phyloP scores from a whole-genome alignment of 257 asterid genomes.

The Apocynum venetum region DNA sequence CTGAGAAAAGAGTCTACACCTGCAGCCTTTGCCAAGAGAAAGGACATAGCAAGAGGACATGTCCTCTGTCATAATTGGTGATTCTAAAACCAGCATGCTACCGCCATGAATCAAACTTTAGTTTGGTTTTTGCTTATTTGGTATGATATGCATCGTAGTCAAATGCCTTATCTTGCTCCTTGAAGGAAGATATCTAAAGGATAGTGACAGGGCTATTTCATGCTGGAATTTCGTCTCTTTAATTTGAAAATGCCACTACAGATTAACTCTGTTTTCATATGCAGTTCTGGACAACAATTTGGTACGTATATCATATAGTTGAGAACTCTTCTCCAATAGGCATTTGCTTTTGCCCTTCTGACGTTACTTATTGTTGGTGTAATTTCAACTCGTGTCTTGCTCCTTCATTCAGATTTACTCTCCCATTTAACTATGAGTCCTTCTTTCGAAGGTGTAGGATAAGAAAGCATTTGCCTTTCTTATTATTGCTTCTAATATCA shows the following conservation, averaged over 20 bases:
- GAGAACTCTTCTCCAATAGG: not conserved
- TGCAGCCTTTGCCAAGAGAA: conserved; percentile 45
- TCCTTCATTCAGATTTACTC: not conserved
- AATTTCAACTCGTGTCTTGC: not conserved
- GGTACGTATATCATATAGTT: not conserved
- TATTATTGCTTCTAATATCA: not conserved
- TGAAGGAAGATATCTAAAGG: not conserved
- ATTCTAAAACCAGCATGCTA: conserved; percentile 6
- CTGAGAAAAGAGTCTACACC: conserved; percentile 25
- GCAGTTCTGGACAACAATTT: not conserved
- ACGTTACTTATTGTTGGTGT: not conserved
- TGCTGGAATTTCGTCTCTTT: not conserved
- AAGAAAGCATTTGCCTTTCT: not conserved
- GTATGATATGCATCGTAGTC: not conserved
- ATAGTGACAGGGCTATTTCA: not conserved
- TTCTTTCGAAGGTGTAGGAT: too few relatives aligned
- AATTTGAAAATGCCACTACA: not conserved
- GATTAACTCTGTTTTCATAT: not conserved
- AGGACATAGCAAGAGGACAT: conserved; percentile 64
- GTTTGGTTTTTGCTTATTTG: not conserved
- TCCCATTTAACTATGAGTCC: not conserved
- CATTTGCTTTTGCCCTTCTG: not conserved
- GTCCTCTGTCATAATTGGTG: conserved; percentile 33
- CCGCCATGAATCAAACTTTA: not conserved
- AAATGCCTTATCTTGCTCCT: not conserved